These are phyloP conservation scores for Penicillium ucsense DNA, from an alignment of 495 filamentous ascomycete genomes.

Conservation along the genomic window DNA sequence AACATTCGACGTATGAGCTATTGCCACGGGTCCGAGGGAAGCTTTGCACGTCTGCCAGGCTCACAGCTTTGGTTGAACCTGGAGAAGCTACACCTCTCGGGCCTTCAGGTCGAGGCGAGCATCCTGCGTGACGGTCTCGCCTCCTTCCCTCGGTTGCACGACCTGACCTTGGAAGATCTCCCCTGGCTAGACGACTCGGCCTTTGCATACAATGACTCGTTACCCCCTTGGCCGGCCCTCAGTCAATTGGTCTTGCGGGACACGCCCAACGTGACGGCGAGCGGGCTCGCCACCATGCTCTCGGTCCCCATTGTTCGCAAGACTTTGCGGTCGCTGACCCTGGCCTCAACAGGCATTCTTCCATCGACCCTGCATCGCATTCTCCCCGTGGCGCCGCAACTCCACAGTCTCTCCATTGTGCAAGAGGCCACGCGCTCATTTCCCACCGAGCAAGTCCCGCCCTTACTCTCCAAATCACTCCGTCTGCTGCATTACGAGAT, in stretches of 20 bases:
- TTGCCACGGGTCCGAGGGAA: slow-evolving; percentile 64
- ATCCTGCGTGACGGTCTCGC: slow-evolving; percentile 62
- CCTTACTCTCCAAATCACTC: slow-evolving; percentile 57
- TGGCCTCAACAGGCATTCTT: slow-evolving; percentile 57
- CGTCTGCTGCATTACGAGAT: slow-evolving; percentile 75
- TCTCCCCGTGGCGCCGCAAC: slow-evolving; percentile 48
- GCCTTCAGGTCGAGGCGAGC: slow-evolving; percentile 60
- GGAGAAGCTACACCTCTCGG: slow-evolving; percentile 67
- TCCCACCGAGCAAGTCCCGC: slow-evolving; percentile 47
- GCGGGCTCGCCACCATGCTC: slow-evolving; percentile 58
- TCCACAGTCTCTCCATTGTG: slow-evolving; percentile 55
- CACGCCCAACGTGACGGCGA: slow-evolving; percentile 56
- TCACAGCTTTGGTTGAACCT: slow-evolving; percentile 66
- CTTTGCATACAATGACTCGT: slow-evolving; percentile 47
- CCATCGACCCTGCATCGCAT: slow-evolving; percentile 55
- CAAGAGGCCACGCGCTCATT: slow-evolving; percentile 60
- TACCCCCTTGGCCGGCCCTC: slow-evolving; percentile 62
- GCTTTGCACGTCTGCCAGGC: slow-evolving; percentile 57
- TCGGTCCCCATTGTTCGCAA: slow-evolving; percentile 37
- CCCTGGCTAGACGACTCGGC: slow-evolving; percentile 63
- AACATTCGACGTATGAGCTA: slow-evolving; percentile 86
- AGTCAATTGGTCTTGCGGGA: slow-evolving; percentile 59
- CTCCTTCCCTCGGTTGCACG: slow-evolving; percentile 53
- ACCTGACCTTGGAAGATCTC: slow-evolving; percentile 62
- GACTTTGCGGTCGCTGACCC: slow-evolving; percentile 48